Evolutionary conservation across 139 green algal genomes (phyloP), one percentile per base, ranked within the genome.

Genomic region (Penium margaritaceum): DNA sequence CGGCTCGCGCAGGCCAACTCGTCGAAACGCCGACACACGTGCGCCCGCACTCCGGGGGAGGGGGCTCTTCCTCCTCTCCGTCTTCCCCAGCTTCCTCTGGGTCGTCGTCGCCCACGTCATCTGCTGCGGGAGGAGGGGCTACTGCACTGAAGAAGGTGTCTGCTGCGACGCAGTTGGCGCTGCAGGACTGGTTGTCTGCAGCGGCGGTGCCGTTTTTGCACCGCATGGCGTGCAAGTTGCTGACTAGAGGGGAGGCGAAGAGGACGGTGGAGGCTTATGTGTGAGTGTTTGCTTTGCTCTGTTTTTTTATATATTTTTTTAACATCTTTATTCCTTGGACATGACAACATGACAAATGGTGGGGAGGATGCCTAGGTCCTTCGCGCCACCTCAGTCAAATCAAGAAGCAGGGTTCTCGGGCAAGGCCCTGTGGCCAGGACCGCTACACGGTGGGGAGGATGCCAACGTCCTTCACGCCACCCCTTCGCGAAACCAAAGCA

Each of bases 1-100:
- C 51, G 12, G 17, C 51, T n/a, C 51, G 30, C 15, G 51, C 51
- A 6, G 51, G 51, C 51, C 51, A 24, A n/a, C 51, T 60, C 51
- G 51, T 60, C n/a, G 51, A 60, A n/a, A n/a, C n/a, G n/a, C 51
- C 51, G 30, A 24, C 51, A 60, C 51, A n/a, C 29, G 51, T n/a
- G 51, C 51, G 51, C 24, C 51, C 24, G 24, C n/a, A 24, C 51
- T 33, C 24, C 51, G 0, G 51, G 24, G 24, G 51, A n/a, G 24
- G 51, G 24, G 24, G 51, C 51, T 24, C 24, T 60, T n/a, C 51
- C 51, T 15, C 51, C 51, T 15, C 41, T 7, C 12, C 51, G 24
- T 60, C 51, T 5, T 60, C 51, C 24, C 51, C 51, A n/a, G 51
- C 29, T 24, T 60, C 51, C 14, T 60, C 51, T 5, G 51, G 51